These are phyloP conservation scores for Crataegus laevigata DNA, from an alignment of 306 rosid genomes.

Conservation along the genomic window DNA sequence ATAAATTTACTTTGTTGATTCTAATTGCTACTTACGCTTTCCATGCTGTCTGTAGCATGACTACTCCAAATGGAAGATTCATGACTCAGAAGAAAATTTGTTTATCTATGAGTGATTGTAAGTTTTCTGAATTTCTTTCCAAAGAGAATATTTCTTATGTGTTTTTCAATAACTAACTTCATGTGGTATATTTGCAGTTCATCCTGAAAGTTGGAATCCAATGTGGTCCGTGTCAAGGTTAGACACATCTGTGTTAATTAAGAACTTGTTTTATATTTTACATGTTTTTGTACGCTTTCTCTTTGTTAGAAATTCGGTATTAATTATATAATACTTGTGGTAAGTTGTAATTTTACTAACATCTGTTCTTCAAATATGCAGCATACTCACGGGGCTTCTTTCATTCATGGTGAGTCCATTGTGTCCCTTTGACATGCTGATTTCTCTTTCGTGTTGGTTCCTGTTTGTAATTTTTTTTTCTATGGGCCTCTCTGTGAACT, in stretches of 20 bases:
- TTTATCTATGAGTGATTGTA: slow-evolving; percentile 96
- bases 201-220: slow-evolving; percentile 99
- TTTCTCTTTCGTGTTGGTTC: neutral
- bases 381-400: slow-evolving; percentile 97
- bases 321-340: slow-evolving; percentile 7
- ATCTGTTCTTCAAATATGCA: slow-evolving; percentile 39
- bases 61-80: slow-evolving; percentile 92
- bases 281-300: neutral
- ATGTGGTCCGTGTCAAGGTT: slow-evolving; percentile 99
- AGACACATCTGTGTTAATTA: slow-evolving; percentile 13
- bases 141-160: slow-evolving; percentile 1
- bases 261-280: neutral
- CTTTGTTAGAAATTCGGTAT: slow-evolving; percentile 9
- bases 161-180: slow-evolving; percentile 4
- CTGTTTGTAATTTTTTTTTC: neutral
- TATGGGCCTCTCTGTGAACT: too few relatives aligned
- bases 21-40: neutral
- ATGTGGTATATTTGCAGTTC: slow-evolving; percentile 51
- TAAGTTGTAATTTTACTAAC: slow-evolving; percentile 27
- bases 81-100: slow-evolving; percentile 87
- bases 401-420: slow-evolving; percentile 81
- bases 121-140: slow-evolving; percentile 24
- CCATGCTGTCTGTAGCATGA: slow-evolving; percentile 59
- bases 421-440: slow-evolving; percentile 16
- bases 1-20: neutral